Evolutionary conservation across 2,329 filamentous ascomycete genomes (phyloP), one percentile per base, ranked within the genome.

Genomic region (Colletotrichum falcatum): DNA sequence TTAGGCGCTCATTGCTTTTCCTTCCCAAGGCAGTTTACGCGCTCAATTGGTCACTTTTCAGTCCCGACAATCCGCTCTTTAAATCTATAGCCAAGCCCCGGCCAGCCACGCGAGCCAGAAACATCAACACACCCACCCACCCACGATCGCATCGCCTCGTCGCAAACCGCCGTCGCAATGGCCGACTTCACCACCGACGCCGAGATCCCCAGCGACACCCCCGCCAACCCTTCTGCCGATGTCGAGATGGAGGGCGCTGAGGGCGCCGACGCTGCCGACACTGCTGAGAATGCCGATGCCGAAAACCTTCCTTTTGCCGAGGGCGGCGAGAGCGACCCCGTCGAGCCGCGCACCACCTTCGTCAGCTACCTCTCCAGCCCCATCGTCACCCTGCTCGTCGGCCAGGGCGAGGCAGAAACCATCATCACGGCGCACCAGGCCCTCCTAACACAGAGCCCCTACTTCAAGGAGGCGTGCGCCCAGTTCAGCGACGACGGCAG

Each of bases 391-490:
- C 81, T 94, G 35, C 77, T 90, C n/a, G 85, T 94, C 26, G 91
- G 92, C 16, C 81, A 82, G 58, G 90, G 86, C 66, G 88, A 89
- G 5, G 79, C 82, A 1, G 85, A 88, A 75, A 90, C 89, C 12
- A 84, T 90, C 39, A 86, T 98, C 69, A 91, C 89, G 30, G 94
- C 94, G 8, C 95, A 98, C 80, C 92, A 97, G 81, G 90, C 85
- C 3, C 86, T 98, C 33, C 85, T 98, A 44, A 77, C 83, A 14
- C 87, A 91, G 78, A 95, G 93, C 53, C 93, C 94, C 0, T 94
- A 87, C 80, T 94, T 98, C 77, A 84, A 85, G 14, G 87, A 90
- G 28, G 84, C 87, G 8, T 90, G 91, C 77, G 84, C 86, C 14
- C 81, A 86, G 60, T 92, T 94, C 76, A 83, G 84, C 56, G 85